A percentile compares a stretch with the other conserved stretches of the same genome.
Conservation (phyloP, 177 flowering plant species). For the Vitis hybrid region DNA sequence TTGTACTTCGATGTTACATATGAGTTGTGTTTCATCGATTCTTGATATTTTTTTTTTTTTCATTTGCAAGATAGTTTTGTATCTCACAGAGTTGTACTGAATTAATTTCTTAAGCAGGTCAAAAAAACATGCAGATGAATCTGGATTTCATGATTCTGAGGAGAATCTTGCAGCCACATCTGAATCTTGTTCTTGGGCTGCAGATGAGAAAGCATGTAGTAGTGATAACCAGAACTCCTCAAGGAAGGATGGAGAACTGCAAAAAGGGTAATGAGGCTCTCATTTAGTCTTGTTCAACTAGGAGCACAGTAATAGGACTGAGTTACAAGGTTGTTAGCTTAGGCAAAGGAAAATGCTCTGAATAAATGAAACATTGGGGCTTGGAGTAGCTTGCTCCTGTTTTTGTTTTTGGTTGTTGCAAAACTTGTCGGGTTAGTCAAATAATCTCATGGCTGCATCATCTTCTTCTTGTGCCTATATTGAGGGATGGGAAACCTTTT, state of each 20-base stretch:
- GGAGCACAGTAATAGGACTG: too few relatives aligned
- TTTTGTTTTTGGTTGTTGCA: too few relatives aligned
- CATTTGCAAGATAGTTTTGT: neutral
- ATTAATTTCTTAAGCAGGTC: slow-evolving; percentile 35
- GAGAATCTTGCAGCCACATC: slow-evolving; percentile 47
- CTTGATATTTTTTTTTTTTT: neutral
- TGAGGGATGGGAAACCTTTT: neutral
- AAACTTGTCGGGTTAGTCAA: too few relatives aligned
- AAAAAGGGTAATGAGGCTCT: slow-evolving; percentile 40
- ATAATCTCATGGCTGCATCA: too few relatives aligned
- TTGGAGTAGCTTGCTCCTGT: neutral
- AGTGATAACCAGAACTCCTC: slow-evolving; percentile 46
- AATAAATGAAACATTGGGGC: neutral
- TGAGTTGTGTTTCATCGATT: neutral
- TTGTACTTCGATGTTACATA: too few relatives aligned
- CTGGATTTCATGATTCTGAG: slow-evolving; percentile 24
- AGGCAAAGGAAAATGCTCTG: neutral
- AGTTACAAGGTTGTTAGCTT: neutral
- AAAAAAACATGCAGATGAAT: slow-evolving; percentile 31
- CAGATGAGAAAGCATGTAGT: slow-evolving; percentile 49
- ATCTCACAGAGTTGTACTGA: neutral
- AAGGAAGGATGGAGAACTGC: slow-evolving; percentile 23
- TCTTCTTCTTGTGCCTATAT: too few relatives aligned
- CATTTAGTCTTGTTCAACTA: too few relatives aligned
- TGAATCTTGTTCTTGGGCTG: slow-evolving; percentile 55